Percentiles rank a stretch among this genome's conserved stretches.
phyloP scores from a whole-genome alignment of 768 basidiomycete species.

The Tremella yokohamensis region DNA sequence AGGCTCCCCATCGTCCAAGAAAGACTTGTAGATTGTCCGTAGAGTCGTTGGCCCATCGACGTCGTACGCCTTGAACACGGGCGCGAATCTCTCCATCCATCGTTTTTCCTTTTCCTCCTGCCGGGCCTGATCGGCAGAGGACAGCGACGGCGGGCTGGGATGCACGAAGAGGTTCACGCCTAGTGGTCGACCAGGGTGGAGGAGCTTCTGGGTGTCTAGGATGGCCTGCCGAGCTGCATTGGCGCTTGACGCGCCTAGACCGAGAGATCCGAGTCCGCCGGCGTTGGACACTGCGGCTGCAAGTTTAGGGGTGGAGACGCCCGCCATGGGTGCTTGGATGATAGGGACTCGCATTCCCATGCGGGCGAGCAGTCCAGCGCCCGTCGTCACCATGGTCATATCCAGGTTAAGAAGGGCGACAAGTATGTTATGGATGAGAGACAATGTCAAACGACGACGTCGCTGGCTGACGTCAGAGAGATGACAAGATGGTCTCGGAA shows the following conservation, averaged over 20 bases:
- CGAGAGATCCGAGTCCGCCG: conserved; percentile 40
- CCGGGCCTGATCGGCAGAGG: too few species aligned
- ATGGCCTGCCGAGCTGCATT: conserved; percentile 25
- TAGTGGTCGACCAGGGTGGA: conserved; percentile 22
- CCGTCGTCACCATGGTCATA: too few species aligned
- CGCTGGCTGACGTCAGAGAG: too few species aligned
- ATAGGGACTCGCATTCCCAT: conserved; percentile 34
- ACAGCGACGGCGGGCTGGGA: not conserved
- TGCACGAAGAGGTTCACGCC: conserved; percentile 45
- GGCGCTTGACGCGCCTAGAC: conserved; percentile 26
- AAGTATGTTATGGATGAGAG: too few species aligned
- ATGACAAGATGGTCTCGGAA: too few species aligned
- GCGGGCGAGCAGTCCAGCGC: conserved; percentile 6
- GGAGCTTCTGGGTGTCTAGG: conserved; percentile 16
- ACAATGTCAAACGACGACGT: too few species aligned
- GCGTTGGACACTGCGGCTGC: conserved; percentile 44
- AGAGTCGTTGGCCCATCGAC: conserved; percentile 17
- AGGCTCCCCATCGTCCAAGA: conserved; percentile 23
- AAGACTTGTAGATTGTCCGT: conserved; percentile 30
- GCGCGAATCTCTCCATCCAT: conserved; percentile 29
- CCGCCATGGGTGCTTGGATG: conserved; percentile 47
- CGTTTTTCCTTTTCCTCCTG: conserved; percentile 7
- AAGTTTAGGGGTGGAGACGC: conserved; percentile 37
- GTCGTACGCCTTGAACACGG: conserved; percentile 18
- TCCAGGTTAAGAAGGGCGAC: too few species aligned